phyloP scores from a whole-genome alignment of 2,329 filamentous ascomycete genomes.

The Juglanconis juglandina region DNA sequence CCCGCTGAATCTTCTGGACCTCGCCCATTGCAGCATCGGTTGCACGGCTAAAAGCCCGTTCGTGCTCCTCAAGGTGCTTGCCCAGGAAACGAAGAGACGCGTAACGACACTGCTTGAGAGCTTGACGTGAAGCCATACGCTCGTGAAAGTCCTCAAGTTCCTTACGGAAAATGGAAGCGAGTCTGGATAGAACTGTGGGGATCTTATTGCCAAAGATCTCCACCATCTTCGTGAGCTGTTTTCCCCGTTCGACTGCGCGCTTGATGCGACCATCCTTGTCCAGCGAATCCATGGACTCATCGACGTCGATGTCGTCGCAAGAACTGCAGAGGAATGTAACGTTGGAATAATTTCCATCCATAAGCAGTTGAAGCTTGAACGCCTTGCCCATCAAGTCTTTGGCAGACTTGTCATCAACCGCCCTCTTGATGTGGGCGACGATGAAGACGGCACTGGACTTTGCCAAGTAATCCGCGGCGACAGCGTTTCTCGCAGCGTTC shows the following conservation, averaged over 20 bases:
- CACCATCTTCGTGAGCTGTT: not conserved
- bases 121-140: not conserved
- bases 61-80: not conserved
- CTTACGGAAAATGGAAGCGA: not conserved
- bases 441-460: constrained; percentile 59
- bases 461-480: constrained; percentile 58
- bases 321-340: constrained; percentile 64
- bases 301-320: constrained; percentile 52
- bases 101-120: not conserved
- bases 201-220: not conserved
- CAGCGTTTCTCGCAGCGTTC: constrained; percentile 55
- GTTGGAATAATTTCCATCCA: constrained; percentile 50
- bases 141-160: not conserved
- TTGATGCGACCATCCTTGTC: constrained; percentile 5
- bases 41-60: not conserved
- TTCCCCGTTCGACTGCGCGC: not conserved
- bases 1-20: not conserved
- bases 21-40: not conserved
- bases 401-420: constrained; percentile 58
- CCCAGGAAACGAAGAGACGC: not conserved
- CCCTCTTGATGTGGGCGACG: constrained; percentile 58
- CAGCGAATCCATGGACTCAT: not conserved
- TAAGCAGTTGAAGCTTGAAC: constrained; percentile 57
- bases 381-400: constrained; percentile 52
- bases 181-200: not conserved